These are phyloP conservation scores for Trametes sp. DNA, from an alignment of 1,284 basidiomycete genomes.

Conservation along the genomic window DNA sequence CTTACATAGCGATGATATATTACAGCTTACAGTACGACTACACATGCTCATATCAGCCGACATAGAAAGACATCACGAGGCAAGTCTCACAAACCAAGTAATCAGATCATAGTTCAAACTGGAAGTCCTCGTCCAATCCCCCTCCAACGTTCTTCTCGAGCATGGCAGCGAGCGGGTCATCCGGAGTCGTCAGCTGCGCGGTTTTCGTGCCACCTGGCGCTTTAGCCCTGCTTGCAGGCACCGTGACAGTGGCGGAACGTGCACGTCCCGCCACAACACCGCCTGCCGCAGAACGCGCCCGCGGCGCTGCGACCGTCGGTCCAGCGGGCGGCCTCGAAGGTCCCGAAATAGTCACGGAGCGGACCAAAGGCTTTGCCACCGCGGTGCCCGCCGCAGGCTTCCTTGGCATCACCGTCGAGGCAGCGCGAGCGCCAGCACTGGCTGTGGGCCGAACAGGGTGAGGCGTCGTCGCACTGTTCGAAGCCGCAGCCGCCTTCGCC, in stretches of 20 bases:
- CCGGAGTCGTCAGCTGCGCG: not conserved
- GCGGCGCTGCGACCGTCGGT: not conserved
- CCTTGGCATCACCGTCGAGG: constrained; percentile 4
- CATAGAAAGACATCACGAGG: not conserved
- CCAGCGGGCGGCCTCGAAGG: not conserved
- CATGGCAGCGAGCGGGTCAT: constrained; percentile 17
- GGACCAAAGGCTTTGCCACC: not conserved
- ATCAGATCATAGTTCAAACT: constrained; percentile 15
- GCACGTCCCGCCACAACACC: constrained; percentile 3
- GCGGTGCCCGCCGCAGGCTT: not conserved
- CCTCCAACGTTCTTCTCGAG: constrained; percentile 12
- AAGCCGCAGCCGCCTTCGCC: constrained; percentile 26
- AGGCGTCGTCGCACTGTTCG: constrained; percentile 18
- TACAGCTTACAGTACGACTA: not conserved
- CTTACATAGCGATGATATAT: not conserved
- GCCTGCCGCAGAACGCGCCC: not conserved
- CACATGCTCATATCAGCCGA: not conserved
- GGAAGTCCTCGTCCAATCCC: constrained; percentile 22
- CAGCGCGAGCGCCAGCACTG: constrained; percentile 10
- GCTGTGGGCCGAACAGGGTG: constrained; percentile 8
- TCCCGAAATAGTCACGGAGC: not conserved
- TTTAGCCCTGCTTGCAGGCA: constrained; percentile 1
- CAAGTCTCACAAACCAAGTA: not conserved
- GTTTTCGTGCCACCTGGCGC: not conserved
- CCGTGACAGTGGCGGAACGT: constrained; percentile 18